A percentile compares a stretch with the other conserved stretches of the same genome.
Evolutionary conservation across 441 rosid species (phyloP).

Genomic region (Syzygium malaccense): DNA sequence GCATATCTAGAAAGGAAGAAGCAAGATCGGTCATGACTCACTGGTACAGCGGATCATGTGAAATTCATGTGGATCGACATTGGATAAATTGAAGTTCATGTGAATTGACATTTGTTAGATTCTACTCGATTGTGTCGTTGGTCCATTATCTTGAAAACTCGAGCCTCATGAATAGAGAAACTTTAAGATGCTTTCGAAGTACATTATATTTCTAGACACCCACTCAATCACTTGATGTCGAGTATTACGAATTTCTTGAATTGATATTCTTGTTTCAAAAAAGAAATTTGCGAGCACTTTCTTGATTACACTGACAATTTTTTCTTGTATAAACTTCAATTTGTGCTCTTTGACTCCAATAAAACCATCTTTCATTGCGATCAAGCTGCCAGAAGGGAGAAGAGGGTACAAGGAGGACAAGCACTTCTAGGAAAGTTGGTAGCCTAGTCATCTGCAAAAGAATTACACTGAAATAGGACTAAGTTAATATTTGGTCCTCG

Average conservation of each 20-base stretch:
- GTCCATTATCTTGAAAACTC: neutral
- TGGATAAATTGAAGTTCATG: neutral
- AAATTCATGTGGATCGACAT: neutral
- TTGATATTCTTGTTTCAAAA: neutral
- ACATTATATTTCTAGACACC: neutral
- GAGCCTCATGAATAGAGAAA: neutral
- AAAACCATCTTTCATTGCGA: neutral
- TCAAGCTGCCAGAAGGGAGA: neutral
- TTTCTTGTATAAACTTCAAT: neutral
- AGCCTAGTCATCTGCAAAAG: neutral
- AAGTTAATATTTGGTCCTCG: too few relatives aligned
- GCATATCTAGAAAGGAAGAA: neutral
- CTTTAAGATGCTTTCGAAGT: neutral
- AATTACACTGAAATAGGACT: neutral
- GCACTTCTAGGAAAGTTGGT: neutral
- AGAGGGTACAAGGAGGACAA: neutral
- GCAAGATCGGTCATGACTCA: neutral
- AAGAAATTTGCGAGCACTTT: neutral
- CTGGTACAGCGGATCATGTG: neutral
- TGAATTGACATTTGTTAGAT: neutral
- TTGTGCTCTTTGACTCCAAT: neutral
- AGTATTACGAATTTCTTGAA: neutral
- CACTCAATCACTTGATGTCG: neutral
- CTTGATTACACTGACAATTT: neutral
- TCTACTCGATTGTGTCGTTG: neutral